Conservation (phyloP, 2,329 filamentous ascomycete genomes). For the Cladophialophora immunda region DNA sequence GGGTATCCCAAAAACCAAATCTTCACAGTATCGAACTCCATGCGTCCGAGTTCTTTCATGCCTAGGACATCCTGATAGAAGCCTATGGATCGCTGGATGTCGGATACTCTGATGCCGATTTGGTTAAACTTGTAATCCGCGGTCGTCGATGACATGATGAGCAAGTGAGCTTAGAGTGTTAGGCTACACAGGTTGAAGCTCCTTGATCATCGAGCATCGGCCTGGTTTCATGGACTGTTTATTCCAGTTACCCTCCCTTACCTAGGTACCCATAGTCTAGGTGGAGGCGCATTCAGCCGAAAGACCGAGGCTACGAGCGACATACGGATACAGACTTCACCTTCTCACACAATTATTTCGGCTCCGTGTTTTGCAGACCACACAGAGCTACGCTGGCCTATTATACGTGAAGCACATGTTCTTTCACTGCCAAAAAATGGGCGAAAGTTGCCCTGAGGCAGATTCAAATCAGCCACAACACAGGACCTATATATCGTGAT, state of each 20-base stretch:
- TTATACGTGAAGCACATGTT: no score
- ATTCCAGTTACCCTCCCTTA: neutral
- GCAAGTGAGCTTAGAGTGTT: neutral
- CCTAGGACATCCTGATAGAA: slow-evolving; percentile 17
- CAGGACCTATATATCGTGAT: no score
- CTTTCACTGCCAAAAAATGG: no score
- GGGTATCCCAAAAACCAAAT: slow-evolving; percentile 17
- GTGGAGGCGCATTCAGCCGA: neutral
- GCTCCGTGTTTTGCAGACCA: no score
- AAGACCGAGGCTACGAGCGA: slow-evolving; percentile 1
- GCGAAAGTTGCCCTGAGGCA: no score
- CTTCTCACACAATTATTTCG: no score
- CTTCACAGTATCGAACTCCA: slow-evolving; percentile 14
- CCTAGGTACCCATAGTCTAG: neutral
- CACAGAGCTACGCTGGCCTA: no score
- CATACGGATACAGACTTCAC: no score
- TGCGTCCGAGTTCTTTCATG: slow-evolving; percentile 11
- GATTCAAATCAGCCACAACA: no score
- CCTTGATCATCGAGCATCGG: neutral
- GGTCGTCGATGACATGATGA: slow-evolving; percentile 3
- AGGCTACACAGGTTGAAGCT: neutral
- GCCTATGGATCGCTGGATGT: slow-evolving; percentile 4
- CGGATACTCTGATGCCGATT: slow-evolving; percentile 14
- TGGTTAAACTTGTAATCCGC: slow-evolving; percentile 12
- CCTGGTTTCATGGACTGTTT: neutral